These are phyloP conservation scores for Rhizopus sp. DNA, from an alignment of 371 early-diverging fungal species.

Conservation along the genomic window DNA sequence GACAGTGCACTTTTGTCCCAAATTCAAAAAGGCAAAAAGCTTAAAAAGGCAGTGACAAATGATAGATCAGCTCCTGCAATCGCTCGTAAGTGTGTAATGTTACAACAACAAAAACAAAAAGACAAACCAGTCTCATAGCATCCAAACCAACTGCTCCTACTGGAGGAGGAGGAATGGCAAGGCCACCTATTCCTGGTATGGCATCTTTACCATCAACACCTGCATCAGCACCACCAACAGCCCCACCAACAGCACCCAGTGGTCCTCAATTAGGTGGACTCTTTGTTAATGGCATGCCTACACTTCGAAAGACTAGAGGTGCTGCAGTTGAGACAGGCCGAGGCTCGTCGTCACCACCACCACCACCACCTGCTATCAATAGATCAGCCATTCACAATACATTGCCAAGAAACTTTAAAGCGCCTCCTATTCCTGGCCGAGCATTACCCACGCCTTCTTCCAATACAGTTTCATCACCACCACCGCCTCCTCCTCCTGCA, in stretches of 20 bases:
- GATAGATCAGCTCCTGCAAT: constrained; percentile 73
- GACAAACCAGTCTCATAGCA: neutral
- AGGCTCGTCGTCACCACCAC: constrained; percentile 20
- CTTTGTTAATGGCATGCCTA: constrained; percentile 71
- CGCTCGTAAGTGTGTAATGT: constrained; percentile 23
- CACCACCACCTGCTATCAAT: constrained; percentile 15
- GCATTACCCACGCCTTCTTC: constrained; percentile 1
- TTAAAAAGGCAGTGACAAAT: constrained; percentile 80
- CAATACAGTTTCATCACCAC: constrained; percentile 8
- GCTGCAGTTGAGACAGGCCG: constrained; percentile 41
- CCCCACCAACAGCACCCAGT: constrained; percentile 17
- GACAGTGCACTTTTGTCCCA: constrained; percentile 63
- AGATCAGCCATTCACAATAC: constrained; percentile 23
- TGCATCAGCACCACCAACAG: constrained; percentile 17
- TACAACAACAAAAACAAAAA: neutral
- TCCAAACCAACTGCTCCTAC: constrained; percentile 16
- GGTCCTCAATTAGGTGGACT: constrained; percentile 59
- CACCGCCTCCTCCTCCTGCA: constrained; percentile 24
- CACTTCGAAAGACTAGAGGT: constrained; percentile 57
- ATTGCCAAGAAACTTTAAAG: constrained; percentile 39
- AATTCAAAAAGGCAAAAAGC: constrained; percentile 74
- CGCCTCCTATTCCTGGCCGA: constrained; percentile 26
- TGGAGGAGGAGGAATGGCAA: constrained; percentile 26
- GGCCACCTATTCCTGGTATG: constrained; percentile 46
- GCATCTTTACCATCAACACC: constrained; percentile 18